phyloP scores from a whole-genome alignment of 441 rosid species.

The Gossypium gossypioides region DNA sequence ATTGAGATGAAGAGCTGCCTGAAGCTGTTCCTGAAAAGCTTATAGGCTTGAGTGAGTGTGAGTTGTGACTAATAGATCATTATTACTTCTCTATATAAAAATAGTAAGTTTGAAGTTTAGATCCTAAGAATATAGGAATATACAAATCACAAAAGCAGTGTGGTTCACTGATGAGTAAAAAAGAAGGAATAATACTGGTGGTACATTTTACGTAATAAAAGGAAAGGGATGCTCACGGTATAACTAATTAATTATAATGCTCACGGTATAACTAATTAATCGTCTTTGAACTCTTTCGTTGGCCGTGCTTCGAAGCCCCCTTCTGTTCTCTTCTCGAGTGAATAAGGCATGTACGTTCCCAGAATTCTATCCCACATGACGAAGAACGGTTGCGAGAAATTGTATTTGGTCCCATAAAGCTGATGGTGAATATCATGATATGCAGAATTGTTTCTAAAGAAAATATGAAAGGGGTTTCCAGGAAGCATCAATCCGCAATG shows the following conservation, averaged over 20 bases:
- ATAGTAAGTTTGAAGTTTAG: not conserved
- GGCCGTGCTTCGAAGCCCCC: constrained; percentile 77
- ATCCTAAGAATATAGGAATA: not conserved
- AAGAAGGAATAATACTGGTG: not conserved
- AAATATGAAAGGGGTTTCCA: constrained; percentile 75
- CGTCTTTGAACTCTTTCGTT: constrained; percentile 45
- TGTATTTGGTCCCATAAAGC: constrained; percentile 77
- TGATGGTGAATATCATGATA: constrained; percentile 94
- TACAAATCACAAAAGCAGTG: not conserved
- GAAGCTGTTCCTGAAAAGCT: not conserved
- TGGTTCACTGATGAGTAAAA: not conserved
- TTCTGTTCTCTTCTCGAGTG: constrained; percentile 56
- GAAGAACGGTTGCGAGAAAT: constrained; percentile 92
- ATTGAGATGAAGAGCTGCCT: no score
- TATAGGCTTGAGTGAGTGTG: not conserved
- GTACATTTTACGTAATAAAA: not conserved
- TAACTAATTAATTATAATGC: constrained; percentile 18
- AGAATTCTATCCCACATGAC: constrained; percentile 83
- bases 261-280: constrained; percentile 19
- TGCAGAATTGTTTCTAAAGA: constrained; percentile 82
- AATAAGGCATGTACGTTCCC: constrained; percentile 84
- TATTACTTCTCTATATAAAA: not conserved
- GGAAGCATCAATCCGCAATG: constrained; percentile 93
- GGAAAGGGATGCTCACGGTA: not conserved
- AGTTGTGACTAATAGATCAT: not conserved